phyloP scores from a whole-genome alignment of 2,329 filamentous ascomycete species.

The Ascocoryne sarcoides region DNA sequence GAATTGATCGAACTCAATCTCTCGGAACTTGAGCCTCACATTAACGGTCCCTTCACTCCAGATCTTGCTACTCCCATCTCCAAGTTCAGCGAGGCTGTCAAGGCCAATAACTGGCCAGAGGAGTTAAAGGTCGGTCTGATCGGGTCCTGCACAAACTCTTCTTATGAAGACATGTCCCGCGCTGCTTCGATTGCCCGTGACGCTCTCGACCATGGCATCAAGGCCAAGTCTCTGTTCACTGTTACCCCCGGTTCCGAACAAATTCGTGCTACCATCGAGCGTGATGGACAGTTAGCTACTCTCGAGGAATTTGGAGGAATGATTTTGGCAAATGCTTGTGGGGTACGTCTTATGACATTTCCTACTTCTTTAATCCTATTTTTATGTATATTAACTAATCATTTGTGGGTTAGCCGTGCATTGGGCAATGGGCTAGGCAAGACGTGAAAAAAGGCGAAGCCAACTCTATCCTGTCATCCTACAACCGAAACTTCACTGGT shows the following conservation, averaged over 20 bases:
- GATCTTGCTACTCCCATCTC: constrained; percentile 96
- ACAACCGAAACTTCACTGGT: constrained; percentile 99
- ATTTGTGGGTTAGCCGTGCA: constrained; percentile 61
- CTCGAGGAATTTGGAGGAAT: constrained; percentile 95
- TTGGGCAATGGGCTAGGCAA: constrained; percentile 89
- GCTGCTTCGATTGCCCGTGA: constrained; percentile 86
- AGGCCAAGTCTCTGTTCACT: constrained; percentile 87
- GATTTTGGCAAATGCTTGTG: constrained; percentile 92
- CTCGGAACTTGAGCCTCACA: constrained; percentile 87
- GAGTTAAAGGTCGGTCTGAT: constrained; percentile 96
- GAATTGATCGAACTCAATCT: constrained; percentile 95
- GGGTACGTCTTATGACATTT: constrained; percentile 64
- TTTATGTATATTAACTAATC: neutral
- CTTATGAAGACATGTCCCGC: constrained; percentile 83
- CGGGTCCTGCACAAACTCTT: constrained; percentile 93
- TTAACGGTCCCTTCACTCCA: constrained; percentile 98
- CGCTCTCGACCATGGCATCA: constrained; percentile 84
- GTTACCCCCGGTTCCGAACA: constrained; percentile 97
- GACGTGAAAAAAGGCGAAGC: constrained; percentile 92
- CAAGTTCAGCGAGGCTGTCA: constrained; percentile 91
- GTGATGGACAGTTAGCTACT: constrained; percentile 81
- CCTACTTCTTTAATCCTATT: neutral
- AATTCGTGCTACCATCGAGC: constrained; percentile 79
- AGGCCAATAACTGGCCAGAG: constrained; percentile 91
- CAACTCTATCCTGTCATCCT: constrained; percentile 97